Conservation (phyloP, 2,329 filamentous ascomycete genomes). For the Fusarium sp. region DNA sequence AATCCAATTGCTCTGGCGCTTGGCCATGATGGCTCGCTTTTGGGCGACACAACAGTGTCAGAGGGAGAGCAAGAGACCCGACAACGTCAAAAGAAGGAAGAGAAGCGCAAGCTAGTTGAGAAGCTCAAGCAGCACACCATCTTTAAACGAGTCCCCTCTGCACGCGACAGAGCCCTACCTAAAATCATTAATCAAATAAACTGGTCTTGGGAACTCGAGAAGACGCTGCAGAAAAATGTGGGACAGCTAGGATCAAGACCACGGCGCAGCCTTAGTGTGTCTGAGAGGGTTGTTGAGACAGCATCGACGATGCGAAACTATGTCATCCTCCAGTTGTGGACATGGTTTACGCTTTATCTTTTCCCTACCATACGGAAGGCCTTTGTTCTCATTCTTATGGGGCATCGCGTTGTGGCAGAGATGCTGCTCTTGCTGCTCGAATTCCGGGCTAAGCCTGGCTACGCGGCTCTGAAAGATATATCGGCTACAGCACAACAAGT, state of each 20-base stretch:
- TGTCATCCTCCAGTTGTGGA: slow-evolving; percentile 74
- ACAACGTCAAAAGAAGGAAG: slow-evolving; percentile 66
- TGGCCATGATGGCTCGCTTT: slow-evolving; percentile 71
- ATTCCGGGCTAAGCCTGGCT: slow-evolving; percentile 82
- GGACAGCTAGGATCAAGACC: slow-evolving; percentile 83
- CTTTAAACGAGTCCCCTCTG: slow-evolving; percentile 77
- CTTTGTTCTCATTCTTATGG: slow-evolving; percentile 83
- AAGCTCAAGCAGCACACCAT: slow-evolving; percentile 93
- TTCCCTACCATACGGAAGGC: slow-evolving; percentile 79
- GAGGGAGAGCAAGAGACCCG: slow-evolving; percentile 80
- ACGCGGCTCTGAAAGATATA: slow-evolving; percentile 90
- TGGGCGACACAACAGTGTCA: slow-evolving; percentile 54
- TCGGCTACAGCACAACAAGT: slow-evolving; percentile 97
- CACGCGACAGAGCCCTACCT: slow-evolving; percentile 83
- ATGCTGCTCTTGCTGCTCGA: slow-evolving; percentile 82
- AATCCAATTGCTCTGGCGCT: slow-evolving; percentile 89
- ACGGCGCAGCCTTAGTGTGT: slow-evolving; percentile 89
- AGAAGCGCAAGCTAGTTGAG: slow-evolving; percentile 76
- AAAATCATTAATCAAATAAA: slow-evolving; percentile 94
- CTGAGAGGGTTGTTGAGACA: slow-evolving; percentile 92
- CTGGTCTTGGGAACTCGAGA: slow-evolving; percentile 90
- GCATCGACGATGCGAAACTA: slow-evolving; percentile 87
- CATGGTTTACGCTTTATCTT: slow-evolving; percentile 77
- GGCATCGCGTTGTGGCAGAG: slow-evolving; percentile 84
- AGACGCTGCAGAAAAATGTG: slow-evolving; percentile 88